Evolutionary conservation across 2,329 filamentous ascomycete species (phyloP), one percentile per base, ranked within the genome.

Genomic region (Fusarium succisae): DNA sequence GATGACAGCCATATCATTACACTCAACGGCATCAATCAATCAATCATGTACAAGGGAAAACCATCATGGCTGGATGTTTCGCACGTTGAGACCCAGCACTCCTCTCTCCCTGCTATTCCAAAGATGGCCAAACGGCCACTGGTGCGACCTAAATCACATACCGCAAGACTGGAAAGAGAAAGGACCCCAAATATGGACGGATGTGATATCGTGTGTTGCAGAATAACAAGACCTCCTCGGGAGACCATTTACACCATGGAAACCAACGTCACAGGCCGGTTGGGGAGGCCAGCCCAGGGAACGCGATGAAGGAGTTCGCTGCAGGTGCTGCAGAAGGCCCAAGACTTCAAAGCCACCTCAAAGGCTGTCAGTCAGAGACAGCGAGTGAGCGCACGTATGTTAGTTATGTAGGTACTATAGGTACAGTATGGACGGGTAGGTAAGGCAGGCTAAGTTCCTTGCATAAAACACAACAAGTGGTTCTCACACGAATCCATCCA

Each of bases 161-260:
- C 63, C 71, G 63, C 56, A 69, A 72, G 68, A 63, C 54, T 75
- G 68, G 72, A 69, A 67, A 75, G 72, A 72, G 59, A 75, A 56
- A 64, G 48, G 59, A 53, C 64, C 44, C 63, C 53, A 50, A 59
- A 62, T 58, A 56, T 69, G 32, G 32, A 35, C 32, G 72, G 53
- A 69, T 26, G 51, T 41, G 43, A 62, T 65, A 41, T 64, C 47
- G 56, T 63, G 56, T 69, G 43, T 66, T 66, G 69, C 72, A 70
- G 50, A 58, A 61, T 22, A 73, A 58, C 43, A 63, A 55, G 48
- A 26, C 53, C 41, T 63, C 44, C 51, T 58, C 48, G 56, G 41
- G 57, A 47, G 47, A 41, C 65, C 54, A 70, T 22, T 39, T 60
- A 35, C 28, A 38, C 54, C 44, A 66, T 72, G 37, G 55, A 62